Evolutionary conservation across 345 rosid species (phyloP).

Genomic region (Orychophragmus violaceus): DNA sequence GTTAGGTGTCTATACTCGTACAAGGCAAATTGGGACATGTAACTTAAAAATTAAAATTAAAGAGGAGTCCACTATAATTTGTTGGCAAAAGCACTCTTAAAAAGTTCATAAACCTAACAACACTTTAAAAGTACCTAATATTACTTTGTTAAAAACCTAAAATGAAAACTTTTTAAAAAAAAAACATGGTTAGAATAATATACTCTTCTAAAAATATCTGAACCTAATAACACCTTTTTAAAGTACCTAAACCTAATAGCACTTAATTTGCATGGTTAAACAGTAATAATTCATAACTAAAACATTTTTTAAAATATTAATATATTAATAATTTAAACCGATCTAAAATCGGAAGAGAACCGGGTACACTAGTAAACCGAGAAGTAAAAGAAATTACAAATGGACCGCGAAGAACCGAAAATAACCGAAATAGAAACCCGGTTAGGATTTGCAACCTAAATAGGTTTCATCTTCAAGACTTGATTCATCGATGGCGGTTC

Average conservation of each 20-base stretch:
- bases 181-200: not conserved
- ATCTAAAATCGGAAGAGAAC: too few species aligned
- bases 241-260: not conserved
- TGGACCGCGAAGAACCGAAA: too few species aligned
- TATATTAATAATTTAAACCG: too few species aligned
- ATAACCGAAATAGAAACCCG: too few species aligned
- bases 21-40: not conserved
- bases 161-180: not conserved
- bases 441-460: too few species aligned
- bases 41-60: not conserved
- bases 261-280: not conserved
- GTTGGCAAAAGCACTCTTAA: not conserved
- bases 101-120: not conserved
- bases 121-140: slow-evolving; percentile 4
- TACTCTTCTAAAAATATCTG: not conserved
- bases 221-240: not conserved
- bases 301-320: too few species aligned
- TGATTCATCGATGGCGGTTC: too few species aligned
- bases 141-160: not conserved
- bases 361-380: too few species aligned
- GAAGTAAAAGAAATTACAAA: too few species aligned
- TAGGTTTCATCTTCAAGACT: too few species aligned
- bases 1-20: too few species aligned
- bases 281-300: too few species aligned
- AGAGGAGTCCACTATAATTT: not conserved